Evolutionary conservation across 2,329 filamentous ascomycete species (phyloP).

Genomic region (Talaromyces rugulosus): DNA sequence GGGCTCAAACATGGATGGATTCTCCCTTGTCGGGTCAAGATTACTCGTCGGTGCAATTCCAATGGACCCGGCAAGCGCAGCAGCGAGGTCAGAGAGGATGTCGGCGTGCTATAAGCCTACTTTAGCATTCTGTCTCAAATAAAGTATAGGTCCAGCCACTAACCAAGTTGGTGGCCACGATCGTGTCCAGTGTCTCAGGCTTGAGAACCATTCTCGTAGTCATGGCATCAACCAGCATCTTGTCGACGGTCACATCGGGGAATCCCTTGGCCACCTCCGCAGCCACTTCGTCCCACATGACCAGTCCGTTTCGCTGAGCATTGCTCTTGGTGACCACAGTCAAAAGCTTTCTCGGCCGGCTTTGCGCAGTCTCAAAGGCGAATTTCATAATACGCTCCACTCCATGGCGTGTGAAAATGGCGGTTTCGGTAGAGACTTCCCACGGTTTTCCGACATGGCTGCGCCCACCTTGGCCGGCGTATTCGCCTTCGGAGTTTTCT

Average conservation of each 20-base stretch:
- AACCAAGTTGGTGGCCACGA: conserved; percentile 51
- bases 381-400: conserved; percentile 52
- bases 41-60: conserved; percentile 69
- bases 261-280: conserved; percentile 45
- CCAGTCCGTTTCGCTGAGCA: conserved; percentile 53
- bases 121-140: neutral
- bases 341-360: conserved; percentile 45
- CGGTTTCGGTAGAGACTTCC: conserved; percentile 51
- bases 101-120: conserved; percentile 47
- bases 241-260: conserved; percentile 49
- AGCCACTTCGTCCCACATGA: conserved; percentile 54
- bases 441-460: conserved; percentile 49
- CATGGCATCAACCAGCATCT: conserved; percentile 57
- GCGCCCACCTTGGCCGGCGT: conserved; percentile 52
- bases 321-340: conserved; percentile 55
- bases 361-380: conserved; percentile 50
- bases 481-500: conserved; percentile 55
- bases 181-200: conserved; percentile 48
- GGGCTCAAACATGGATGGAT: conserved; percentile 61
- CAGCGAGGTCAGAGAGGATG: conserved; percentile 67
- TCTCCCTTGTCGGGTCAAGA: conserved; percentile 58
- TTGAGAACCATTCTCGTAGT: conserved; percentile 52
- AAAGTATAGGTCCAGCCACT: conserved; percentile 8
- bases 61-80: conserved; percentile 65
- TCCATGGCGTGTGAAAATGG: conserved; percentile 51